Base-by-base conservation (phyloP, 306 rosid species). In the Dryas octopetala region DNA sequence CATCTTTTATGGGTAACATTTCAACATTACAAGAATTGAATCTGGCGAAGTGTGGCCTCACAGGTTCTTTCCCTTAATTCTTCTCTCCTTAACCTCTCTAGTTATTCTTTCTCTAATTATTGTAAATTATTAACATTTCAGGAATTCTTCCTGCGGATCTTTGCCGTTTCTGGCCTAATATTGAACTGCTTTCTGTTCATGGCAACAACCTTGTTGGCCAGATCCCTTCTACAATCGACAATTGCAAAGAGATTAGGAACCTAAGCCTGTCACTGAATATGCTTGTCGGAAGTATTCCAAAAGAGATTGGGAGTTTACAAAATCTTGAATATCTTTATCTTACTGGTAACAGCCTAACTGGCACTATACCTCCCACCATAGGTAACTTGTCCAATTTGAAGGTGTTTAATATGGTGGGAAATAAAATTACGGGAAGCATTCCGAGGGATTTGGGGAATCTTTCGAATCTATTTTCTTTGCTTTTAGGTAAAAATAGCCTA, bases 191-290 rank as follows among this genome's bases (percentile, higher is more conserved):
- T 23, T 13, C 1, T 11, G 5, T 51, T 16, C n/a, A 59, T 26
- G 0, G 0, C 9, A 76, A 76, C 57, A 43, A 12, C 16, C 19
- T 76, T 32, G 15, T 12, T 3, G 74, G 74, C 0, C 48, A 55
- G 57, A 19, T 75, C 52, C 63, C 78, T 6, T 75, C 78, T 10
- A 75, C n/a, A 6, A 19, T 75, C 9, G 67, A 26, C 53, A n/a
- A 1, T 11, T 53, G 79, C 48, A n/a, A 26, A 3, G 4, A 54
- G 38, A 50, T 73, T 38, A 7, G 0, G 1, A 3, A 0, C 2
- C 6, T 71, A 19, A 5, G 44, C 19, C 73, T 78, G 15, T 19
- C 19, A 19, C 0, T 19, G 19, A 73, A 79, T 73, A 9, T 15
- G 3, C 57, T 79, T 38, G 19, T 41, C 3, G 82, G 78, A 72